Conservation (phyloP, 1,284 basidiomycete species). For the Sutorius eximius region DNA sequence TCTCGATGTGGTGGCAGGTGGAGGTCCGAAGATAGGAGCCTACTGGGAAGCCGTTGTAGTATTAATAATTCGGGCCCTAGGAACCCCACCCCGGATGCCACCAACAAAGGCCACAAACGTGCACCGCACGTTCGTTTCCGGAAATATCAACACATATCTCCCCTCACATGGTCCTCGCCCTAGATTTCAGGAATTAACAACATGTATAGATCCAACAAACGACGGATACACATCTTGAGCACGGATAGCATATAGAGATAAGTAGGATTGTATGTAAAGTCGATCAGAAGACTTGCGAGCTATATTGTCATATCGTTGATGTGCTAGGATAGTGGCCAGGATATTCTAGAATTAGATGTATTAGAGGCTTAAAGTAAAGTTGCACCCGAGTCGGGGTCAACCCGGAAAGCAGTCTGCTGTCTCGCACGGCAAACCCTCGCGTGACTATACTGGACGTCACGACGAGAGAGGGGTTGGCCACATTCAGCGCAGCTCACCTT, state of each 20-base stretch:
- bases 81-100: too few species aligned
- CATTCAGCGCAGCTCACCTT: slow-evolving; percentile 10
- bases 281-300: not conserved
- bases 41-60: too few species aligned
- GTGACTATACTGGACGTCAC: slow-evolving; percentile 19
- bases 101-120: too few species aligned
- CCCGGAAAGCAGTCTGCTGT: not conserved
- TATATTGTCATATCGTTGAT: not conserved
- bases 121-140: too few species aligned
- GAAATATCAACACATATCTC: too few species aligned
- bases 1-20: too few species aligned
- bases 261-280: not conserved
- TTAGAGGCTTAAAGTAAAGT: not conserved
- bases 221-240: not conserved
- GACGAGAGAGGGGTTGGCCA: slow-evolving; percentile 18
- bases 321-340: not conserved
- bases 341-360: not conserved
- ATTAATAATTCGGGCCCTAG: too few species aligned
- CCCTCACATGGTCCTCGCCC: too few species aligned
- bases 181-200: not conserved
- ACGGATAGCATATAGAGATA: not conserved
- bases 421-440: slow-evolving; percentile 6
- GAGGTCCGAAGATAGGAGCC: too few species aligned
- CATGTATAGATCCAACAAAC: not conserved
- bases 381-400: not conserved